A percentile compares a stretch with the other conserved stretches of the same genome.
phyloP scores from a whole-genome alignment of 352 stramenopile genomes.

The Phytophthora crassamura region DNA sequence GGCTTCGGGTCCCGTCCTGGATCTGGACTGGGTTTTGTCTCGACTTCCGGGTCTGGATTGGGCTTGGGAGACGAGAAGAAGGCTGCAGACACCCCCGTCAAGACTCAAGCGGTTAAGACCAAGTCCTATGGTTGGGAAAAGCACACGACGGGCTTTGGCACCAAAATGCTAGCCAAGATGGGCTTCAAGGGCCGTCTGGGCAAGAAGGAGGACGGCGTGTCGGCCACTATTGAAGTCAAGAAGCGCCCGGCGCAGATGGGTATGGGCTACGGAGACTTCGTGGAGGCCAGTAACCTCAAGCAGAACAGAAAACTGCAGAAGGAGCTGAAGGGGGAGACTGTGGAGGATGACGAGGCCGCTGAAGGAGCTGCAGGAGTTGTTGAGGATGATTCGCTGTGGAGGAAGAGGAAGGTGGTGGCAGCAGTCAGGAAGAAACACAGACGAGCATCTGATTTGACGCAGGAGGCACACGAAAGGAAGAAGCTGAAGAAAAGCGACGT shows the following conservation, averaged over 20 bases:
- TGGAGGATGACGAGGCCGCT: slow-evolving; percentile 41
- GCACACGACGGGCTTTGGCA: slow-evolving; percentile 96
- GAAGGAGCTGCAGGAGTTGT: slow-evolving; percentile 34
- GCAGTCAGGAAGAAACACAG: slow-evolving; percentile 52
- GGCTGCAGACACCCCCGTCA: slow-evolving; percentile 3
- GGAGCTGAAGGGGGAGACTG: slow-evolving; percentile 86
- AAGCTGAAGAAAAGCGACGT: slow-evolving; percentile 68
- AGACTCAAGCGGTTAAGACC: slow-evolving; percentile 10
- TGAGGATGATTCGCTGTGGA: slow-evolving; percentile 84
- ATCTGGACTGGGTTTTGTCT: slow-evolving; percentile 24
- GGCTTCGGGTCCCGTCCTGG: background rate
- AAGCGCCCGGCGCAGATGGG: slow-evolving; percentile 93
- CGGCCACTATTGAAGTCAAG: slow-evolving; percentile 93
- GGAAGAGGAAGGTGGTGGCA: slow-evolving; percentile 66
- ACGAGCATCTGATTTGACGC: slow-evolving; percentile 70
- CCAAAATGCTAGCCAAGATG: slow-evolving; percentile 97
- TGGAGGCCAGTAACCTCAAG: slow-evolving; percentile 92
- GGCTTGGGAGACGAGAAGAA: slow-evolving; percentile 11
- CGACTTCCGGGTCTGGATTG: slow-evolving; percentile 26
- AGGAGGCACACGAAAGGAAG: slow-evolving; percentile 45
- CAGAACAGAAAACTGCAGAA: slow-evolving; percentile 93
- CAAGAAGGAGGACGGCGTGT: slow-evolving; percentile 94
- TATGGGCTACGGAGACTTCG: slow-evolving; percentile 94
- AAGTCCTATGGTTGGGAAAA: slow-evolving; percentile 92
- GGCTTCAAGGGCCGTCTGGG: slow-evolving; percentile 94